A percentile compares a stretch with the other conserved stretches of the same genome.
Evolutionary conservation across 2,329 filamentous ascomycete genomes (phyloP).

Genomic region (Camillea tinctor): DNA sequence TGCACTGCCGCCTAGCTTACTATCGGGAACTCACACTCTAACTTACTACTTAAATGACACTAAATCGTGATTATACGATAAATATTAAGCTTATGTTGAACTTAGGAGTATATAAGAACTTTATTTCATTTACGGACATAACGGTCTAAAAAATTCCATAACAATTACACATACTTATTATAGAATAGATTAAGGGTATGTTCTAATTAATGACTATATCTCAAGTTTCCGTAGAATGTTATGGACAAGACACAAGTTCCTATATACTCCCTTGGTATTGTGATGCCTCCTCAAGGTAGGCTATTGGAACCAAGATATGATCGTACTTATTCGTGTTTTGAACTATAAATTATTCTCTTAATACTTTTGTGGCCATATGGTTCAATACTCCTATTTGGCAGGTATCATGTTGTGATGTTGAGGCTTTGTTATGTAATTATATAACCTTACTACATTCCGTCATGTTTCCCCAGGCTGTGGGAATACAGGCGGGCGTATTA

Average conservation of each 20-base stretch:
- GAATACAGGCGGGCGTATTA: no score
- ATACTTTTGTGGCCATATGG: not conserved
- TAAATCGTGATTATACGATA: not conserved
- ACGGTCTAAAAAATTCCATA: not conserved
- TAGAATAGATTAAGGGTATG: not conserved
- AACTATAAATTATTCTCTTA: not conserved
- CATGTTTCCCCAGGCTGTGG: no score
- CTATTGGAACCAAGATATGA: no score
- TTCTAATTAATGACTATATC: not conserved
- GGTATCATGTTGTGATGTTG: no score
- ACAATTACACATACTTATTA: not conserved
- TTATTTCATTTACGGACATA: not conserved
- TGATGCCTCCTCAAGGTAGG: no score
- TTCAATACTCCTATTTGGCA: not conserved
- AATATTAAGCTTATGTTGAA: not conserved
- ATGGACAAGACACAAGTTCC: no score
- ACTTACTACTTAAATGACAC: not conserved
- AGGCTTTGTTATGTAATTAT: no score
- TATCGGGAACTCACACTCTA: not conserved
- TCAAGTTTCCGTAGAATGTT: not conserved
- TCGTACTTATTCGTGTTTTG: not conserved
- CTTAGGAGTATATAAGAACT: not conserved
- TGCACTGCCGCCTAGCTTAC: not conserved
- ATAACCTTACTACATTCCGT: no score
- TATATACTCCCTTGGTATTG: no score